phyloP scores from a whole-genome alignment of 345 rosid species.

The Jatropha curcas region DNA sequence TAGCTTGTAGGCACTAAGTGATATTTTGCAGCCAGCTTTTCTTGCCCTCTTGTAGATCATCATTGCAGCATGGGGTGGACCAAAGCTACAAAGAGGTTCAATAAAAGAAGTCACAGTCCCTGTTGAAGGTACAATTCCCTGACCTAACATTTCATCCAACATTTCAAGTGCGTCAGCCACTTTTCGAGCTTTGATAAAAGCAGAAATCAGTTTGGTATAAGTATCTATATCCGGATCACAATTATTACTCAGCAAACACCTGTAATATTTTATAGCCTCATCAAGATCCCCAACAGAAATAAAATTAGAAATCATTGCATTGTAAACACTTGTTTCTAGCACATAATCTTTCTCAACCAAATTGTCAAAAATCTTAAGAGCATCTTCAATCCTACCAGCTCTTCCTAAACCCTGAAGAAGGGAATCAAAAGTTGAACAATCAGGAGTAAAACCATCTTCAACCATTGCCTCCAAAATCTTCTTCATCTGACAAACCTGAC shows the following conservation, averaged over 20 bases:
- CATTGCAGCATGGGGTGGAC: conserved; percentile 93
- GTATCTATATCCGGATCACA: conserved; percentile 66
- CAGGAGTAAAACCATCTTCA: conserved; percentile 52
- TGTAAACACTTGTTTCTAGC: conserved; percentile 56
- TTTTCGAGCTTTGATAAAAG: conserved; percentile 63
- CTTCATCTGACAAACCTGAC: conserved; percentile 56
- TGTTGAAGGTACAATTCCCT: conserved; percentile 57
- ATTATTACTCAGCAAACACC: conserved; percentile 43
- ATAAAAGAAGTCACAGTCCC: conserved; percentile 65
- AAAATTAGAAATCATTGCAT: conserved; percentile 77
- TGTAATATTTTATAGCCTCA: conserved; percentile 55
- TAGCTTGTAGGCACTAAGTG: conserved; percentile 68
- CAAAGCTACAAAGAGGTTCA: conserved; percentile 68
- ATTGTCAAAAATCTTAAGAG: conserved; percentile 54
- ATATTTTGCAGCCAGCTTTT: conserved; percentile 66
- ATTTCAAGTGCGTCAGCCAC: conserved; percentile 91
- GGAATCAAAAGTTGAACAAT: conserved; percentile 53
- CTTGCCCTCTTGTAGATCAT: conserved; percentile 69
- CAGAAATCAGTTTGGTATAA: conserved; percentile 56
- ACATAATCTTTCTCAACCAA: conserved; percentile 50
- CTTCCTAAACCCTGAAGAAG: conserved; percentile 80
- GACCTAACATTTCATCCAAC: conserved; percentile 72
- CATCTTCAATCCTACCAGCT: conserved; percentile 64
- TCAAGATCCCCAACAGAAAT: conserved; percentile 50
- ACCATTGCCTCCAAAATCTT: conserved; percentile 63